Evolutionary conservation across 2,329 filamentous ascomycete genomes (phyloP), one percentile per base, ranked within the genome.

Genomic region (Catunica adiposa): DNA sequence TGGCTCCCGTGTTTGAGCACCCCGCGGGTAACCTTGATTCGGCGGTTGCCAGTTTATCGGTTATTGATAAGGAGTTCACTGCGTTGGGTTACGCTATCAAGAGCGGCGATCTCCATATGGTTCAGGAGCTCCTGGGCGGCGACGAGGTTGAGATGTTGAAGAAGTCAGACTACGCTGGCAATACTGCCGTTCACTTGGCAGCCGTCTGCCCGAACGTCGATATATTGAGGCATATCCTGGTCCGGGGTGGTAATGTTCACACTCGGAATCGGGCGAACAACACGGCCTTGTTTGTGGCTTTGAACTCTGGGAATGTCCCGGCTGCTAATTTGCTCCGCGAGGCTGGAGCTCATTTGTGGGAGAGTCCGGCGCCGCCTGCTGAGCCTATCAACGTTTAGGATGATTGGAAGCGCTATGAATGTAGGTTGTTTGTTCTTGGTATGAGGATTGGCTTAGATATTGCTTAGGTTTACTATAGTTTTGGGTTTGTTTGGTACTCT

Each of bases 11-110:
- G 59, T 94, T 94, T 69, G 78, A 83, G 38, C 87, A 90, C 64
- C 86, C 85, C 0, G 73, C 79, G 25, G 78, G 74, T 46, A 74
- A 68, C 37, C 64, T 73, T 48, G 72, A 73, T 56, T 65, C 66
- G 53, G 68, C 67, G 17, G 67, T 69, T 31, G 65, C 67, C 26
- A 70, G 68, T 51, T 68, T 79, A 34, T 73, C 72, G 1, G 62
- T 69, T 2, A 65, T 67, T 59, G 76, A 80, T 59, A 79, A 83
- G 44, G 83, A 80, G 79, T 81, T 94, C 62, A 82, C 85, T 1
- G 80, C 82, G 1, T 76, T 94, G 8, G 86, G 85, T 15, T 92
- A 92, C 65, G 85, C 86, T 42, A 86, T 94, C 62, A 78, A 80
- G 59, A 79, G 81, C 58, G 84, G 83, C 25, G 80, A 90, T 64